Percentiles rank a stretch among this genome's conserved stretches.
Evolutionary conservation across 352 stramenopile species (phyloP).

Genomic region (Pythium periplocum): DNA sequence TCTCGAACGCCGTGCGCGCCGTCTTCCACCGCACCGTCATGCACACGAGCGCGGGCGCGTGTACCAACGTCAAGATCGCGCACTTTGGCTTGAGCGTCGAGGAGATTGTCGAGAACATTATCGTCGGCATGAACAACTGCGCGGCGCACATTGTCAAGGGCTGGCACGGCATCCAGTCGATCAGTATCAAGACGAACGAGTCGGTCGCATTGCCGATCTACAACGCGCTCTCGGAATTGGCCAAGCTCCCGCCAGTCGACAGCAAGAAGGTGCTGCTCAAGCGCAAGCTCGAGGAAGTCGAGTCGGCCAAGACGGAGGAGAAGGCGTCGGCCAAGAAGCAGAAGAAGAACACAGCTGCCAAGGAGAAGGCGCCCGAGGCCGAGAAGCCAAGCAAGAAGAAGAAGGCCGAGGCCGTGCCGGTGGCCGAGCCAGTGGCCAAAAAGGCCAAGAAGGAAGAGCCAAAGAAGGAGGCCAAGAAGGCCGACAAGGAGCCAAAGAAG

Average conservation of each 20-base stretch:
- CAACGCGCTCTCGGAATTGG: constrained; percentile 60
- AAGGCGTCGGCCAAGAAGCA: constrained; percentile 16
- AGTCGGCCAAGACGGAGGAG: constrained; percentile 14
- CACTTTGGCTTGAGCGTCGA: constrained; percentile 50
- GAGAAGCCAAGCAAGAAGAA: constrained; percentile 17
- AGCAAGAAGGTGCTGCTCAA: constrained; percentile 55
- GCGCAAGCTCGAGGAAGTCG: constrained; percentile 56
- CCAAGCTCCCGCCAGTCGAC: constrained; percentile 52
- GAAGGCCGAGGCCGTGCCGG: constrained; percentile 5
- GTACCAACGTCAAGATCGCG: constrained; percentile 87
- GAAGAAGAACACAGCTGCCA: background rate
- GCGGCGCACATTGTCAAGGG: constrained; percentile 78
- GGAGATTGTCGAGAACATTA: constrained; percentile 72
- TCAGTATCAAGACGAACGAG: constrained; percentile 87
- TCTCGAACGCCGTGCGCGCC: constrained; percentile 37
- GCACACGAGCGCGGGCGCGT: constrained; percentile 79
- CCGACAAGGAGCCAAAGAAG: constrained; percentile 11
- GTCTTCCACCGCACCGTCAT: constrained; percentile 76
- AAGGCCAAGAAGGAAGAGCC: constrained; percentile 22
- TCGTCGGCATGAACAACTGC: constrained; percentile 69
- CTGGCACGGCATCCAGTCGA: constrained; percentile 91
- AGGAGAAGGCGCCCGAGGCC: constrained; percentile 8
- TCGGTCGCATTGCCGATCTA: constrained; percentile 90
- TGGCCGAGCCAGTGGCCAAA: constrained; percentile 5
- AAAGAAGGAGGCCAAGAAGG: background rate